Base-by-base conservation (phyloP, 306 rosid genomes). In the Purshia tridentata region DNA sequence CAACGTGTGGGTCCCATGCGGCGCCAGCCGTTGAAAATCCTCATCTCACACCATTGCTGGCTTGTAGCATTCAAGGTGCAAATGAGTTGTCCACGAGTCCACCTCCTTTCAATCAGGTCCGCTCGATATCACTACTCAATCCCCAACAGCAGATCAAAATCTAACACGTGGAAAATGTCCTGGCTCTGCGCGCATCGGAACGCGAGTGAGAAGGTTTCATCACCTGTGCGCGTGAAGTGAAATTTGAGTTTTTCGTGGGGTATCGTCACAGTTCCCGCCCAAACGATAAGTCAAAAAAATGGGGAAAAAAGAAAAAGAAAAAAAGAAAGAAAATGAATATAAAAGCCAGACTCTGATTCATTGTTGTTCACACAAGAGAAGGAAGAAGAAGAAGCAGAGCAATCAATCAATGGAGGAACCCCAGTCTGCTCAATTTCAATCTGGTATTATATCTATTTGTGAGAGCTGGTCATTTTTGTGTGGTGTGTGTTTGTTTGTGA, bases 251-350 rank as follows among this genome's bases (percentile, higher is more conserved):
- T 69, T 20, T 48, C 19, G 78, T 63, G 70, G 65, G 60, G 48
- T 37, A 37, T 14, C 62, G 10, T 23, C 51, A 20, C 44, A 11
- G 54, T 70, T 89, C 90, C 96, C 96, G 92, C 92, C 76, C 72
- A 41, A 70, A 60, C 41, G 54, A 69, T 62, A 75, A 65, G 76
- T 76, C 41, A 47, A 42, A 69, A 55, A 20, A 56, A 8, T n/a
- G 0, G 9, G 8, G 10, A 0, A 14, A 41, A 54, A 37, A 3
- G 0, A 11, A 55, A 37, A 42, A 13, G 4, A 72, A 56, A 19
- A 11, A 12, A 35, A 66, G 56, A 65, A 42, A 15, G 53, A 48
- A 57, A 65, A 0, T 0, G 53, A 57, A 44, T 71, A 71, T 71
- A 4, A 71, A 29, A 44, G 29, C 35, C 29, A 5, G 45, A 8